Evolutionary conservation across 2,329 filamentous ascomycete genomes (phyloP).

Genomic region (Fusarium neocosmosporiellum): DNA sequence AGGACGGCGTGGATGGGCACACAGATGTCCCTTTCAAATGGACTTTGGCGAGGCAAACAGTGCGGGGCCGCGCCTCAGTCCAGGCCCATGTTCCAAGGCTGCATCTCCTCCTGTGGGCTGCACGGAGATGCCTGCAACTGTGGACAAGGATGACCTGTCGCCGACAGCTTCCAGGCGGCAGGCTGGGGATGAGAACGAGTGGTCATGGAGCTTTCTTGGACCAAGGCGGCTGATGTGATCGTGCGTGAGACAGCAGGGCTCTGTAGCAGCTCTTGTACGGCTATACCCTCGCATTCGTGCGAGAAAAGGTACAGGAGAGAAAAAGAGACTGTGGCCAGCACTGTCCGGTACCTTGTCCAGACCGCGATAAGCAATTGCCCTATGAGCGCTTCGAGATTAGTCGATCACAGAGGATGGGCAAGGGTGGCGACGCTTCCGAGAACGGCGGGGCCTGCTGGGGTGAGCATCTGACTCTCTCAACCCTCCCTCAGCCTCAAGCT

Average conservation of each 20-base stretch:
- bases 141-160: slow-evolving; percentile 17
- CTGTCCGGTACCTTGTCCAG: slow-evolving; percentile 4
- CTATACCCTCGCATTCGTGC: neutral
- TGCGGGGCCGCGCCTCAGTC: slow-evolving; percentile 23
- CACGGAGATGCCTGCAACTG: slow-evolving; percentile 14
- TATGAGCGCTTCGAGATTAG: slow-evolving; percentile 32
- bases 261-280: neutral
- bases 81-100: slow-evolving; percentile 19
- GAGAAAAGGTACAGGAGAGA: slow-evolving; percentile 14
- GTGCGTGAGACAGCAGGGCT: neutral
- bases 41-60: slow-evolving; percentile 38
- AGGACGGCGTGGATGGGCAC: neutral
- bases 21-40: slow-evolving; percentile 10
- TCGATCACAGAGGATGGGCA: slow-evolving; percentile 9
- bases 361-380: slow-evolving; percentile 36
- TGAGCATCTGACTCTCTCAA: slow-evolving; percentile 31
- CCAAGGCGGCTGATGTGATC: slow-evolving; percentile 1
- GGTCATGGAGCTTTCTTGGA: neutral
- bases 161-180: slow-evolving; percentile 29
- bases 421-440: slow-evolving; percentile 34
- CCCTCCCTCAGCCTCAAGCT: slow-evolving; percentile 21
- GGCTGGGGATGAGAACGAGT: slow-evolving; percentile 22
- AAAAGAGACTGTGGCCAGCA: slow-evolving; percentile 17
- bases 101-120: slow-evolving; percentile 9
- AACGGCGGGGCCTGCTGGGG: slow-evolving; percentile 27